phyloP scores from a whole-genome alignment of 495 filamentous ascomycete genomes.

The Cryomyces antarcticus region DNA sequence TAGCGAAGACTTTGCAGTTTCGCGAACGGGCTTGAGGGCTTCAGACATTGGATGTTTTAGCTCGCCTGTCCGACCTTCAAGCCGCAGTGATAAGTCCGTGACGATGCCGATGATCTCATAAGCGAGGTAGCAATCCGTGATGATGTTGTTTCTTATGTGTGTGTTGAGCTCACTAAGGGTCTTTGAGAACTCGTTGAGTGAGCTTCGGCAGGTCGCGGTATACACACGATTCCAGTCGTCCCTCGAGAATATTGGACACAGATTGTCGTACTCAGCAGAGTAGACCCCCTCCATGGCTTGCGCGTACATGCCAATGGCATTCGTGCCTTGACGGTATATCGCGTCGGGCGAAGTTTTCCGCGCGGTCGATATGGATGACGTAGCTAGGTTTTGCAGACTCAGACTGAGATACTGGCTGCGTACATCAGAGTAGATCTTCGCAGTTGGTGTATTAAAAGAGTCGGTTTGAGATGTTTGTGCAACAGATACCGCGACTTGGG shows the following conservation, averaged over 20 bases:
- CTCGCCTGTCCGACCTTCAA: slow-evolving; percentile 69
- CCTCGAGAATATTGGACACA: slow-evolving; percentile 61
- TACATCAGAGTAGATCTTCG: slow-evolving; percentile 66
- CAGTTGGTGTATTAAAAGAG: slow-evolving; percentile 32
- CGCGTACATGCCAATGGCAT: slow-evolving; percentile 79
- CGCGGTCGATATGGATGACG: slow-evolving; percentile 73
- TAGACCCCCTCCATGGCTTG: slow-evolving; percentile 74
- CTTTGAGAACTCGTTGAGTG: slow-evolving; percentile 62
- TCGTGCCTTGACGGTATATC: slow-evolving; percentile 76
- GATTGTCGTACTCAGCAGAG: slow-evolving; percentile 69
- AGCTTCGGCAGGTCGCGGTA: slow-evolving; percentile 50
- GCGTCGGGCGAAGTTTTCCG: slow-evolving; percentile 61
- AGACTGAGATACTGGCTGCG: slow-evolving; percentile 64
- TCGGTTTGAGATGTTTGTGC: slow-evolving; percentile 26
- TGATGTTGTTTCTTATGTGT: slow-evolving; percentile 68
- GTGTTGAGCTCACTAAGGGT: slow-evolving; percentile 77
- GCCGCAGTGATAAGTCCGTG: slow-evolving; percentile 50
- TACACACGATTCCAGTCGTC: slow-evolving; percentile 66
- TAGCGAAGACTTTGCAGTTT: slow-evolving; percentile 77
- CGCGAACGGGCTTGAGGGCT: slow-evolving; percentile 69
- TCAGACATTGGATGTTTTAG: slow-evolving; percentile 67
- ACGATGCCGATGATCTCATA: slow-evolving; percentile 95
- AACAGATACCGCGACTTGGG: slow-evolving; percentile 33
- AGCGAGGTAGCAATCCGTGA: slow-evolving; percentile 85
- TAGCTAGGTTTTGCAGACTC: slow-evolving; percentile 66